Evolutionary conservation across 139 green algal genomes (phyloP), one percentile per base, ranked within the genome.

Genomic region (Zygnema cylindricum): DNA sequence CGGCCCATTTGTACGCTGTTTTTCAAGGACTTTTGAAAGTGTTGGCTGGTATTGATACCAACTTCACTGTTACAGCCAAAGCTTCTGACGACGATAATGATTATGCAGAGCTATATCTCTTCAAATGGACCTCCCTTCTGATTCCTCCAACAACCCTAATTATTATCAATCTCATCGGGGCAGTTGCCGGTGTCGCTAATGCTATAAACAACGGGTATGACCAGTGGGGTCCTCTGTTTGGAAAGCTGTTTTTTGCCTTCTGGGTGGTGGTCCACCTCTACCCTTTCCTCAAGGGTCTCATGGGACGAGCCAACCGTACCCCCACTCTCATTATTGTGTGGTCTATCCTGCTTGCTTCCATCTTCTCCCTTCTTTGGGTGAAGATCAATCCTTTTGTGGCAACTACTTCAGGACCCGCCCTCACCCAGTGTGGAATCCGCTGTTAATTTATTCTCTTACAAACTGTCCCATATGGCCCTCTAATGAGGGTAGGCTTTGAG

Each of bases 181-280:
- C 85, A 49, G 43, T 88, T 35, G 42, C 35, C 16, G 88, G 88
- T 49, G 25, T 92, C n/a, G 81, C 86, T 11, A 90, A 42, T 7
- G 82, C 38, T 0, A 89, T 91, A n/a, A 88, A 90, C 77, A 87
- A 55, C 21, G 81, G 63, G 33, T 38, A 40, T 49, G n/a, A 77
- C 38, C 33, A 49, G 38, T 91, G 86, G 86, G 86, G 86, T 0
- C 40, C 36, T 40, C 81, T 91, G 23, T 91, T 91, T 21, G 88
- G 88, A 36, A 92, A 87, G 73, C 69, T 92, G 0, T 57, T 91
- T 22, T 92, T 92, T 35, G 40, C 83, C 3, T 77, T 87, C 81
- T 91, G 87, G 82, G 87, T 90, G 41, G 63, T 90, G 38, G 43
- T 91, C 16, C 87, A 92, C 39, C 54, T 92, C 42, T 92, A 92